Percentiles rank a stretch among this genome's conserved stretches.
Evolutionary conservation across 2,329 filamentous ascomycete species (phyloP).

Genomic region (Pseudogymnoascus sp.): DNA sequence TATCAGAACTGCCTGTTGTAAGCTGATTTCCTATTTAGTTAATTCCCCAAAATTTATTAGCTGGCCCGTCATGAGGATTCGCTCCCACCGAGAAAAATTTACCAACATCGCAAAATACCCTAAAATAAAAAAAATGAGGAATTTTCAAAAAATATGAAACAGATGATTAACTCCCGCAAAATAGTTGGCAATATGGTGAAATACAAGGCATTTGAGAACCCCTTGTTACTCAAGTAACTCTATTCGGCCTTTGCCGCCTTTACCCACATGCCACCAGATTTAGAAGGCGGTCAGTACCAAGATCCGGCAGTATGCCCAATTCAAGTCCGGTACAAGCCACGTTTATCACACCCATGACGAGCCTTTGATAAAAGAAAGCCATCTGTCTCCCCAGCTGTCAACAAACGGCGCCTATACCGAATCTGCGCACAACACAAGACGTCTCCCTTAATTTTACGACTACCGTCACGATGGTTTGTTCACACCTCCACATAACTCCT

Average conservation of each 20-base stretch:
- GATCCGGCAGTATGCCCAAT: constrained; percentile 2
- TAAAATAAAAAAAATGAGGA: not conserved
- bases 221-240: not conserved
- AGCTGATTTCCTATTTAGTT: no score
- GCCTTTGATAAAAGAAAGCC: not conserved
- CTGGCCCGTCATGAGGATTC: not conserved
- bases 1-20: not conserved
- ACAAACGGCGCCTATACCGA: not conserved
- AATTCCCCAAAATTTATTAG: not conserved
- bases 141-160: not conserved
- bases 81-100: not conserved
- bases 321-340: constrained; percentile 7
- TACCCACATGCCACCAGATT: not conserved
- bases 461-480: not conserved
- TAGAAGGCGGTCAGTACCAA: not conserved
- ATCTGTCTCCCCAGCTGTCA: not conserved
- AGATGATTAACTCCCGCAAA: not conserved
- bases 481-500: not conserved
- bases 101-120: not conserved
- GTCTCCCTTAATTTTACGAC: not conserved
- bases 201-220: not conserved
- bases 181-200: not conserved
- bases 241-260: constrained; percentile 1
- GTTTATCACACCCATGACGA: constrained; percentile 8
- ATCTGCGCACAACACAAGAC: not conserved